Evolutionary conservation across 2,329 filamentous ascomycete genomes (phyloP).

Genomic region (Chaetomiaceae sp.): DNA sequence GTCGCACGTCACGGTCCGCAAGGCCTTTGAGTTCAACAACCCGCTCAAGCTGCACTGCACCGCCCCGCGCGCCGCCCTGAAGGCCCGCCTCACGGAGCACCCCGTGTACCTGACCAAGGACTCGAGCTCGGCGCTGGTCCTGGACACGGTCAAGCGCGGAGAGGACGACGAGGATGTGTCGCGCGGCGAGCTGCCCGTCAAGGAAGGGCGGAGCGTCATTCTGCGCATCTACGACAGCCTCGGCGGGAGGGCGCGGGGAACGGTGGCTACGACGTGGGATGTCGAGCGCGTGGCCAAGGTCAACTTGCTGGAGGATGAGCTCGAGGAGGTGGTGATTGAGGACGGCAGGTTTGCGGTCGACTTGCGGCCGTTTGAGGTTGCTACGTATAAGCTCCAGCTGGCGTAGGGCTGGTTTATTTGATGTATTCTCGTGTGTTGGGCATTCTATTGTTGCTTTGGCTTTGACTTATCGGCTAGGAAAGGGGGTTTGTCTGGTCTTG

Average conservation of each 20-base stretch:
- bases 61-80: conserved; percentile 7
- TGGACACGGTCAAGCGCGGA: conserved; percentile 92
- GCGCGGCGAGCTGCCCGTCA: conserved; percentile 52
- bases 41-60: conserved; percentile 56
- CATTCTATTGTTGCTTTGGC: not conserved
- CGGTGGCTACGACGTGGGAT: conserved; percentile 61
- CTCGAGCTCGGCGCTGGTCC: conserved; percentile 58
- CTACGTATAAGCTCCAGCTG: conserved; percentile 51
- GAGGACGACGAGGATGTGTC: conserved; percentile 76
- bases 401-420: conserved; percentile 10
- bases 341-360: conserved; percentile 54
- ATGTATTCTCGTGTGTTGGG: not conserved
- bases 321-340: conserved; percentile 56
- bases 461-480: not conserved
- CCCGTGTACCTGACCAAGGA: conserved; percentile 63
- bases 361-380: conserved; percentile 79
- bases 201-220: conserved; percentile 72
- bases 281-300: conserved; percentile 76
- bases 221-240: conserved; percentile 83
- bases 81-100: conserved; percentile 25
- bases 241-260: conserved; percentile 72
- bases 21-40: conserved; percentile 87
- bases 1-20: conserved; percentile 68
- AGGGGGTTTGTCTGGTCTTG: not conserved
- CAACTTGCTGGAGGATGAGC: conserved; percentile 84